Evolutionary conservation across 2,329 filamentous ascomycete species (phyloP), one percentile per base, ranked within the genome.

Genomic region (Nemania serpens): DNA sequence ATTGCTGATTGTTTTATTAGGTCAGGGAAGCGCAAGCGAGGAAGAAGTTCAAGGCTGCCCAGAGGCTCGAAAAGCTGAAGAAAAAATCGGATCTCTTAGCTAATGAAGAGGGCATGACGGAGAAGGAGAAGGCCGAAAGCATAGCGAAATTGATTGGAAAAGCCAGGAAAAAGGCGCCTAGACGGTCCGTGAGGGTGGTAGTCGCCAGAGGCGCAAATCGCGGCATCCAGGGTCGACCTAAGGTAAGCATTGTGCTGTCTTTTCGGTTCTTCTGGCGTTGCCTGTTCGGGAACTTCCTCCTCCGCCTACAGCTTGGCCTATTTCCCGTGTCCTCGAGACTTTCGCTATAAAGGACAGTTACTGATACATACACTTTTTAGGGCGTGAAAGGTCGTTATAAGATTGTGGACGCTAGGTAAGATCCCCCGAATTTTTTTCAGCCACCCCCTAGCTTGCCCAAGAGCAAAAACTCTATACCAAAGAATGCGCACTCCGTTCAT

Each of bases 31-130:
- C 95, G 22, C 93, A 96, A 78, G 94, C 93, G 37, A 85, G 95
- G 61, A 99, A 99, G 88, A 98, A 97, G 81, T 89, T 97, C 77
- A 96, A 96, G 84, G 88, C 93, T 9, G 94, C 92, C 0, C 91
- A 96, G 77, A 85, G 86, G 59, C 79, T 99, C 33, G 95, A 99
- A 84, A 97, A 97, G 80, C 81, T 99, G 66, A 91, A 93, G 80
- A 97, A 96, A 87, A 99, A 99, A 84, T 91, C 88, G n/a, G 93
- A 96, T 41, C 79, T 96, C 70, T 79, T 99, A 52, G 89, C 88
- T 18, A 91, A 93, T 60, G 94, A 97, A 68, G 94, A 97, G 75
- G 91, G 90, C 52, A 87, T 97, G 82, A 96, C 91, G 13, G 95
- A 99, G 81, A 93, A 93, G 78, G 96, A 99, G 76, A 99, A 99